Base-by-base conservation (phyloP, 2,329 filamentous ascomycete species). In the Byssothecium circinans region DNA sequence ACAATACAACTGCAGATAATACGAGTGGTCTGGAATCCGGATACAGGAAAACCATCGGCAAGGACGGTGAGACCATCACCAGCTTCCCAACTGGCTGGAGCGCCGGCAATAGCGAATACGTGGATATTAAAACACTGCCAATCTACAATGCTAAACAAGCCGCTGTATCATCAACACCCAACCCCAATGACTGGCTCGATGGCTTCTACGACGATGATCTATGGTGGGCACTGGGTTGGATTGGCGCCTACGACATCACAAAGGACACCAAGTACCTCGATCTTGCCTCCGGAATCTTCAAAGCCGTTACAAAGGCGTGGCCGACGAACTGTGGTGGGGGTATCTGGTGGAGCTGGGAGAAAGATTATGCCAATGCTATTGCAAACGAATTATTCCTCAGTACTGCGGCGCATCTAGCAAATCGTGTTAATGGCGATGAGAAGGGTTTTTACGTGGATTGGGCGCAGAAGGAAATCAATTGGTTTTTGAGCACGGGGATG, bases 381-480 rank as follows among this genome's bases (percentile, higher is more conserved):
- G 73, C 78, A 2, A 84, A 83, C 47, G 79, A 80, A 53, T 74
- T 84, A 2, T 83, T 81, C 60, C 63, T 84, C 2, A 75, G 74
- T 2, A 72, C 79, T 0, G 80, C 80, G 2, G 79, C 81, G 7
- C 77, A 80, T 47, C 72, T 84, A 7, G 80, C 81, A 2, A 81
- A 78, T 32, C 77, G 81, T 2, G 72, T 70, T 0, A 15, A 22
- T 10, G 36, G 15, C 11, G 54, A 66, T 0, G 70, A 71, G 8
- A 66, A 63, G 27, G 43, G 57, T 0, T 64, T 71, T 19, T 81
- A 80, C 46, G 54, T 74, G 2, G 53, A 68, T 33, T 76, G 72
- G 68, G 81, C 81, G 0, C 56, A 74, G 43, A 71, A 68, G 37
- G 70, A 78, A 37, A 76, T 80, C 68, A 53, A 69, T 2, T 83